Evolutionary conservation across 768 basidiomycete species (phyloP).

Genomic region (Amanita phalloides): DNA sequence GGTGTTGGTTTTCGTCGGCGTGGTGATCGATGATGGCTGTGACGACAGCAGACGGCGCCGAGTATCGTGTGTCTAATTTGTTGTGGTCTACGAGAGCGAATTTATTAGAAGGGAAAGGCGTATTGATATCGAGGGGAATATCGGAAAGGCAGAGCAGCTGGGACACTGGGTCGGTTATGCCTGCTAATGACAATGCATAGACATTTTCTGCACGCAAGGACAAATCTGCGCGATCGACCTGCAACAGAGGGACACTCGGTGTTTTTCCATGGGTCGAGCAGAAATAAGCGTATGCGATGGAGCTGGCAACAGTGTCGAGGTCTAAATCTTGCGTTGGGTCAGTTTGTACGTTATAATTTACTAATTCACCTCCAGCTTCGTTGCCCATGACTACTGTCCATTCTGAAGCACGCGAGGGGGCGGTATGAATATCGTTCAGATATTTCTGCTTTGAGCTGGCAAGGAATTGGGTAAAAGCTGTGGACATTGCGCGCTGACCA

Average conservation of each 20-base stretch:
- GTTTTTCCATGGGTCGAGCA: constrained; percentile 43
- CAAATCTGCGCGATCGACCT: constrained; percentile 59
- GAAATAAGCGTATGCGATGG: constrained; percentile 78
- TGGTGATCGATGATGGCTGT: constrained; percentile 86
- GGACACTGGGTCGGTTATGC: constrained; percentile 34
- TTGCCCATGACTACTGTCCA: constrained; percentile 95
- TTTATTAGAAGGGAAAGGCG: constrained; percentile 37
- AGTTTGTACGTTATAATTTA: background rate
- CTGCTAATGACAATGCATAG: constrained; percentile 55
- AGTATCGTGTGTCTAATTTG: constrained; percentile 37
- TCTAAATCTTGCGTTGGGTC: constrained; percentile 35
- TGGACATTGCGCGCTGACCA: background rate
- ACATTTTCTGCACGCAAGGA: constrained; percentile 80
- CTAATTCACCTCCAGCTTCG: constrained; percentile 77
- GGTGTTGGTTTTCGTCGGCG: constrained; percentile 67
- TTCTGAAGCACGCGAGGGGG: constrained; percentile 31
- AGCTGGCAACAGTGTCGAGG: constrained; percentile 80
- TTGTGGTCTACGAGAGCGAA: constrained; percentile 94
- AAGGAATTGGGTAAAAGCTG: constrained; percentile 20
- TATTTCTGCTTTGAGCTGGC: constrained; percentile 44
- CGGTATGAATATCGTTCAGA: constrained; percentile 38
- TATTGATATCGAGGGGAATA: constrained; percentile 25
- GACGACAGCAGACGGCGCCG: constrained; percentile 35
- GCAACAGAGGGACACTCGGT: constrained; percentile 61
- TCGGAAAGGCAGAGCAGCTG: constrained; percentile 65